Conservation (phyloP, 73 alveolate species). For the Chromera velia region DNA sequence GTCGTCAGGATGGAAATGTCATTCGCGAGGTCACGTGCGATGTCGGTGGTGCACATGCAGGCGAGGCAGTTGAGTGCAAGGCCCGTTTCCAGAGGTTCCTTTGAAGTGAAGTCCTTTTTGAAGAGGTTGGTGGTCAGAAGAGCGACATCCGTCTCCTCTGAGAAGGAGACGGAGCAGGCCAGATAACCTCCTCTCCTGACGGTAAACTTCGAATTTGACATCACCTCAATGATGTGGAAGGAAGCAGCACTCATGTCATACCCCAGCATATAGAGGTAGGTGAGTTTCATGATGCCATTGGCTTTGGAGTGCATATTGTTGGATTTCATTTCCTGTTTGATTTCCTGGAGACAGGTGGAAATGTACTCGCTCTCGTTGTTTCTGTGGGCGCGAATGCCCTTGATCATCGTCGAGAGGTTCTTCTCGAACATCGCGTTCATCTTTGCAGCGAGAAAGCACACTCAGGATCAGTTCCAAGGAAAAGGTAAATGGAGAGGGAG, state of each 20-base stretch:
- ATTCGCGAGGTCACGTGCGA: not conserved
- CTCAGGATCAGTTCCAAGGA: too few species aligned
- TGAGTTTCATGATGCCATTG: conserved; percentile 27
- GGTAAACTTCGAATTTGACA: conserved; percentile 18
- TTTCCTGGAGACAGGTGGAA: not conserved
- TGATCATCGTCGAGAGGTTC: too few species aligned
- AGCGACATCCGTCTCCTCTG: conserved; percentile 34
- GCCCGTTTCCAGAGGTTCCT: conserved; percentile 19
- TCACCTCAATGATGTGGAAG: conserved; percentile 43
- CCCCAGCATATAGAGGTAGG: conserved; percentile 37
- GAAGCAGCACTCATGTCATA: conserved; percentile 45
- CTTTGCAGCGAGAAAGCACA: too few species aligned
- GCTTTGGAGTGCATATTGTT: conserved; percentile 33
- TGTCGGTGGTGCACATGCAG: conserved; percentile 32
- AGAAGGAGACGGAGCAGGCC: conserved; percentile 28
- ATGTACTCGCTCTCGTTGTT: not conserved
- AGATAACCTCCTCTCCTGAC: conserved; percentile 36
- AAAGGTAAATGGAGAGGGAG: too few species aligned
- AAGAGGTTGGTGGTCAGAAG: conserved; percentile 41
- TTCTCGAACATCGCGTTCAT: too few species aligned
- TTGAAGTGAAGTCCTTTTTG: conserved; percentile 37
- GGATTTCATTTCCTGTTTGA: conserved; percentile 11
- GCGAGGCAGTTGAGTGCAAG: conserved; percentile 34
- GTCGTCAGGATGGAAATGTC: not conserved
- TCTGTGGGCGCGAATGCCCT: not conserved